These are phyloP conservation scores for Coniochaeta sp. DNA, from an alignment of 2,329 filamentous ascomycete species.

Conservation along the genomic window DNA sequence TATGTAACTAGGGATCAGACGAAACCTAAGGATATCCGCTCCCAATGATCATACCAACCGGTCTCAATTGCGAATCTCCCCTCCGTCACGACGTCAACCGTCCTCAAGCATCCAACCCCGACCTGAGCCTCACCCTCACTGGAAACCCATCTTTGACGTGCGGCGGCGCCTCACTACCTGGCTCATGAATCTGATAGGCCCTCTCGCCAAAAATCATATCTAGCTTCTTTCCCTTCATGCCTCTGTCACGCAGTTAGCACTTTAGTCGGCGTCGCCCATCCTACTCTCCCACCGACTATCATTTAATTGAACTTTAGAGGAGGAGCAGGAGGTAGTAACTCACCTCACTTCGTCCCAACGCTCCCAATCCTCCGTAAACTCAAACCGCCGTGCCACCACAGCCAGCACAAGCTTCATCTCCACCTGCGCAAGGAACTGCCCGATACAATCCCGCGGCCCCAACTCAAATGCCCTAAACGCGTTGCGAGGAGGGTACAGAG, in stretches of 20 bases:
- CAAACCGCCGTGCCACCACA: constrained; percentile 39
- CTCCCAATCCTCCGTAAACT: constrained; percentile 37
- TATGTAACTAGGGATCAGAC: no score
- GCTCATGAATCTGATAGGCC: constrained; percentile 21
- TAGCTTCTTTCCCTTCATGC: constrained; percentile 12
- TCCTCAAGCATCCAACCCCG: not conserved
- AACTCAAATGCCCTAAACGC: constrained; percentile 47
- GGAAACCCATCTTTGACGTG: constrained; percentile 30
- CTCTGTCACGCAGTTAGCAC: not conserved
- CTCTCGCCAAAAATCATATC: constrained; percentile 20
- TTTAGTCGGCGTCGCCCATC: not conserved
- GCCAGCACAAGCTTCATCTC: constrained; percentile 42
- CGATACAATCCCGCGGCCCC: constrained; percentile 48
- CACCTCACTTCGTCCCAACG: constrained; percentile 23
- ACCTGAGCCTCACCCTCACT: constrained; percentile 9
- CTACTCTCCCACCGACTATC: not conserved
- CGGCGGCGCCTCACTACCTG: constrained; percentile 16
- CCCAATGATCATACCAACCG: no score
- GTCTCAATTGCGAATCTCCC: not conserved
- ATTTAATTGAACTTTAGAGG: not conserved
- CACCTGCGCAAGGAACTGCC: constrained; percentile 46
- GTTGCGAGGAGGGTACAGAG: constrained; percentile 7
- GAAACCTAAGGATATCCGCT: no score
- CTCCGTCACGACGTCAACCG: not conserved
- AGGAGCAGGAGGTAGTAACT: constrained; percentile 4